Base-by-base conservation (phyloP, 2,329 filamentous ascomycete genomes). In the Ophiostoma piceae region DNA sequence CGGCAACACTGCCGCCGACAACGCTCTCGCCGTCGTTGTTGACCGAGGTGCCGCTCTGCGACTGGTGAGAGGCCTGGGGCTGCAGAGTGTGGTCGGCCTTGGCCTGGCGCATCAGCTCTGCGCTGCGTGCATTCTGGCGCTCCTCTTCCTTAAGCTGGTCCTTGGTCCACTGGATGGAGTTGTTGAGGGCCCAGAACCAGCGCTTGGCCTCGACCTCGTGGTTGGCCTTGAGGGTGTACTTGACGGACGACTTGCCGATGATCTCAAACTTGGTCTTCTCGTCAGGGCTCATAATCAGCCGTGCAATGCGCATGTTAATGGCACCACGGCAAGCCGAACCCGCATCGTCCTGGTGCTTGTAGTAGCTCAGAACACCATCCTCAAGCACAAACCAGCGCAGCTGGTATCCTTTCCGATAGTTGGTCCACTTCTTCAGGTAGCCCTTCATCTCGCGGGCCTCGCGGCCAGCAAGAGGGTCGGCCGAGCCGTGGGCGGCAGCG, bases 161-260 rank as follows among this genome's bases (percentile, higher is more conserved):
- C 79, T 99, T 99, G 73, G 92, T 90, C 91, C 92, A 98, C 78
- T 98, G 95, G 67, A 99, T 99, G 6, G 95, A 94, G 78, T 99
- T 99, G 81, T 99, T 99, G 73, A 99, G 83, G 0, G 95, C 92
- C 95, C 95, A 99, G 79, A 96, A 99, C 95, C 95, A 99, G 69
- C 95, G 88, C 80, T 99, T 99, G 6, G 95, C 94, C 79, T 99
- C 95, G 37, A 98, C 94, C 77, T 97, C 91, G 79, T 99, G 95
- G 76, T 99, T 99, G 0, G 95, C 95, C 79, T 97, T 98, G 68
- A 99, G 84, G 67, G 96, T 94, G 78, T 99, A 99, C 80, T 97
- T 99, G 78, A 99, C 95, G 0, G 94, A 98, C 0, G 94, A 97
- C 80, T 99, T 99, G 68, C 95, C 95, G 72, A 94, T 92, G 68